Percentiles rank a stretch among this genome's conserved stretches.
phyloP scores from a whole-genome alignment of 305 asterid genomes.

The Fraxinus floribunda region DNA sequence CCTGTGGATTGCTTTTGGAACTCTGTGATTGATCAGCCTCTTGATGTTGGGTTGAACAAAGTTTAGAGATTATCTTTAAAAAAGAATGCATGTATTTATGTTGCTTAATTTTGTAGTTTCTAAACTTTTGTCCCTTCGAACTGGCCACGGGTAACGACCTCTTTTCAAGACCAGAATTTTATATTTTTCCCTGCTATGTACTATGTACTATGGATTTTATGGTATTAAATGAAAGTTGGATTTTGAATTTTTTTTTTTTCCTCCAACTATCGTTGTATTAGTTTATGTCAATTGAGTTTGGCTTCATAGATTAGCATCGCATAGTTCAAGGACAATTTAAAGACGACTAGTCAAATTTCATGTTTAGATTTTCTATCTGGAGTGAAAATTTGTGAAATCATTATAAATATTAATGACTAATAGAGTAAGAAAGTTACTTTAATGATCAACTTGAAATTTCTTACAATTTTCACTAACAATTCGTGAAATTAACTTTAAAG shows the following conservation, averaged over 20 bases:
- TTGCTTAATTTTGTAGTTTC: neutral
- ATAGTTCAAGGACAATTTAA: neutral
- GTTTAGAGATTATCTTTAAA: conserved; percentile 11
- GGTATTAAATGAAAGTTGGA: neutral
- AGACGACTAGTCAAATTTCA: neutral
- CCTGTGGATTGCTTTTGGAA: conserved; percentile 46
- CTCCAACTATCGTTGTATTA: neutral
- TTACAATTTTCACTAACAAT: neutral
- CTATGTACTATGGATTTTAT: neutral
- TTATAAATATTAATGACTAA: neutral
- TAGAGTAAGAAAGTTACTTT: neutral
- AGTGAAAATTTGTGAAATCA: neutral
- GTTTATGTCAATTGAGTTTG: neutral
- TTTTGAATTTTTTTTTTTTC: neutral
- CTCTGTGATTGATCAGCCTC: conserved; percentile 49
- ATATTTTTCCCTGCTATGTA: neutral
- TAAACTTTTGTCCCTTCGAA: neutral
- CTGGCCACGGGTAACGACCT: neutral
- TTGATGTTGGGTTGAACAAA: conserved; percentile 31
- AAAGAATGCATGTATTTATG: neutral
- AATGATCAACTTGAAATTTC: neutral
- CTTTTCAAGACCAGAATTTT: neutral
- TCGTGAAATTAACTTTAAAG: neutral
- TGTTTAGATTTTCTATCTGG: neutral
- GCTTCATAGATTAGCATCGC: neutral